Evolutionary conservation across 495 filamentous ascomycete genomes (phyloP).

Genomic region (Patellaria atrata): DNA sequence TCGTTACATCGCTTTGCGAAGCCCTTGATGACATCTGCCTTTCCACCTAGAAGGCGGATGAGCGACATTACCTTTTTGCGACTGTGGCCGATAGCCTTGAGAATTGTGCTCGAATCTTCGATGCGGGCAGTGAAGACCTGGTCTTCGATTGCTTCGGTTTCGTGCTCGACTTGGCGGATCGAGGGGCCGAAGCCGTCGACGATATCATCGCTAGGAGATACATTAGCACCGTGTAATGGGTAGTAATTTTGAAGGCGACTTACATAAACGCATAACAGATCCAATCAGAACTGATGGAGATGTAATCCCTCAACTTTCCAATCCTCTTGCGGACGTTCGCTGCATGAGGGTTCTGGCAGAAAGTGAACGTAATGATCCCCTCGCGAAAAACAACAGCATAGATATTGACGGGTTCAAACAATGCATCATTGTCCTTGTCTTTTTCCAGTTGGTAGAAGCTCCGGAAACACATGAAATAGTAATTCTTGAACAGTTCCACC

Average conservation of each 20-base stretch:
- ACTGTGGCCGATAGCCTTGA: constrained; percentile 75
- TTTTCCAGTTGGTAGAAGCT: constrained; percentile 78
- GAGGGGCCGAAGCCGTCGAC: constrained; percentile 89
- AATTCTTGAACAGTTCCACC: constrained; percentile 90
- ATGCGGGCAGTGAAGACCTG: constrained; percentile 79
- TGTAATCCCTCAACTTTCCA: constrained; percentile 81
- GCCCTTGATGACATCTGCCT: constrained; percentile 91
- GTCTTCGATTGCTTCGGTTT: constrained; percentile 90
- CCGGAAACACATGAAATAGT: constrained; percentile 96
- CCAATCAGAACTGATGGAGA: constrained; percentile 88
- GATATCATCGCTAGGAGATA: constrained; percentile 62
- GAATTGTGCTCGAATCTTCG: constrained; percentile 72
- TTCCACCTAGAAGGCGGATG: constrained; percentile 85
- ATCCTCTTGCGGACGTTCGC: constrained; percentile 83
- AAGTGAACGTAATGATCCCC: constrained; percentile 87
- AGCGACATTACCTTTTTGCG: constrained; percentile 91
- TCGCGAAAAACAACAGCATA: constrained; percentile 96
- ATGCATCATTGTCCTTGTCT: constrained; percentile 55
- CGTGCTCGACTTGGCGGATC: constrained; percentile 68
- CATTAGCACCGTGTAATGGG: constrained; percentile 18
- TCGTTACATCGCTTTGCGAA: constrained; percentile 98
- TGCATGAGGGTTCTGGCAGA: constrained; percentile 68
- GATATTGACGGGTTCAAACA: constrained; percentile 86
- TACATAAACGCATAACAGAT: constrained; percentile 98
- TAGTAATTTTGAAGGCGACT: constrained; percentile 22